Conservation (phyloP, 805 yeast genomes). For the Pichia cephalocereana region DNA sequence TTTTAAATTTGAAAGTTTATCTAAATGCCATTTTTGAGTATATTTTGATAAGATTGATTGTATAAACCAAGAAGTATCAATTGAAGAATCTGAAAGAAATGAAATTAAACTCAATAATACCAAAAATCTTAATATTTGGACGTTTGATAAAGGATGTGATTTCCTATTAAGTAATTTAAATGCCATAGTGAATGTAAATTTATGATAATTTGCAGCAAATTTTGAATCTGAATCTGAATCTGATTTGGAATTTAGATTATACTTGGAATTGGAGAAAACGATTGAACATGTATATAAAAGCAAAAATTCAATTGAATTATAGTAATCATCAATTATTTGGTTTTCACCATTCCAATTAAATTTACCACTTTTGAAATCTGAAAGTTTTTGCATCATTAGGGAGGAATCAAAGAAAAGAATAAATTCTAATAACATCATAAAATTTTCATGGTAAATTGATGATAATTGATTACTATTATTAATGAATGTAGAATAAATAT, state of each 20-base stretch:
- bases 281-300: conserved; percentile 48
- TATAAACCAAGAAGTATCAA: conserved; percentile 15
- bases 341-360: conserved; percentile 15
- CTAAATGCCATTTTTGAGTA: conserved; percentile 36
- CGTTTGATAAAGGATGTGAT: background rate
- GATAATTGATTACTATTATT: background rate
- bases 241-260: no score
- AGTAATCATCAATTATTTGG: conserved; percentile 15
- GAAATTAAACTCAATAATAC: conserved; percentile 3
- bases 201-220: conserved; percentile 32
- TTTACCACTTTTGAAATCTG: conserved; percentile 16
- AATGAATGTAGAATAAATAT: background rate
- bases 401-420: conserved; percentile 4
- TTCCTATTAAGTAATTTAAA: conserved; percentile 27
- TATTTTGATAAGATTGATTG: conserved; percentile 46
- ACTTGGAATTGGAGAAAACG: conserved; percentile 26
- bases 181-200: conserved; percentile 43
- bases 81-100: background rate
- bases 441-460: background rate
- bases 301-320: conserved; percentile 35
- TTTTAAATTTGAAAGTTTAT: conserved; percentile 27
- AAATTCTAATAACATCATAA: background rate
- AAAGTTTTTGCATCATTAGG: conserved; percentile 13
- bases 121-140: conserved; percentile 3
- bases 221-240: conserved; percentile 9